Evolutionary conservation across 192 early-diverging fungal genomes (phyloP).

Genomic region (Mortierella claussenii): DNA sequence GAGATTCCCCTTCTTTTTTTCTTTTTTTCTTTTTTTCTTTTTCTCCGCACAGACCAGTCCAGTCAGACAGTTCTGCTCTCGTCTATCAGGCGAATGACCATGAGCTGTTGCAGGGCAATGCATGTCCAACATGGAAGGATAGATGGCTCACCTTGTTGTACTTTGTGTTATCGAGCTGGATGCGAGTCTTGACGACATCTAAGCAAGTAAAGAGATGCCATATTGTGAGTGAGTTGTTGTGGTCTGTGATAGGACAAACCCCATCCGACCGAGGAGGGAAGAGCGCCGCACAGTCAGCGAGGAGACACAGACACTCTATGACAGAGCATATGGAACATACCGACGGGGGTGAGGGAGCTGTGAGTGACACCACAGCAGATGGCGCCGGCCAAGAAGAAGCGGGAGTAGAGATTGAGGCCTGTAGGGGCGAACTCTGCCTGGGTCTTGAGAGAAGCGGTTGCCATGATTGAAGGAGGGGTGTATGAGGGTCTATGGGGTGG

Average conservation of each 20-base stretch:
- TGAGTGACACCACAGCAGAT: constrained; percentile 67
- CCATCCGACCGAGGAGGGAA: not conserved
- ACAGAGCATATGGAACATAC: constrained; percentile 2
- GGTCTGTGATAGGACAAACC: not conserved
- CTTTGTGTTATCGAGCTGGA: constrained; percentile 69
- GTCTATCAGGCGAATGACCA: no score
- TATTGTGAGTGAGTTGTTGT: not conserved
- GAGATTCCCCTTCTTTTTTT: not conserved
- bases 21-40: not conserved
- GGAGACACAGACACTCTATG: not conserved
- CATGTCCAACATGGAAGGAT: no score
- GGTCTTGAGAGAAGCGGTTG: not conserved
- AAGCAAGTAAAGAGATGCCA: constrained; percentile 12
- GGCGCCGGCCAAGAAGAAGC: constrained; percentile 66
- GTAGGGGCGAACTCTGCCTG: constrained; percentile 29
- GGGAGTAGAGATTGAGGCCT: constrained; percentile 60
- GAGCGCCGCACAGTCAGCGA: not conserved
- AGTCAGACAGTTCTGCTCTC: no score
- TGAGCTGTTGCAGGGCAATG: no score
- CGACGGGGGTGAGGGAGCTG: constrained; percentile 57
- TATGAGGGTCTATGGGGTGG: not conserved
- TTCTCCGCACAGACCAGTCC: not conserved
- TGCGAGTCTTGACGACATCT: constrained; percentile 83
- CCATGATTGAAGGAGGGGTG: not conserved
- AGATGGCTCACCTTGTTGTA: constrained; percentile 67